phyloP scores from a whole-genome alignment of 1,139 yeast genomes.

The Debaryomyces subglobosus region DNA sequence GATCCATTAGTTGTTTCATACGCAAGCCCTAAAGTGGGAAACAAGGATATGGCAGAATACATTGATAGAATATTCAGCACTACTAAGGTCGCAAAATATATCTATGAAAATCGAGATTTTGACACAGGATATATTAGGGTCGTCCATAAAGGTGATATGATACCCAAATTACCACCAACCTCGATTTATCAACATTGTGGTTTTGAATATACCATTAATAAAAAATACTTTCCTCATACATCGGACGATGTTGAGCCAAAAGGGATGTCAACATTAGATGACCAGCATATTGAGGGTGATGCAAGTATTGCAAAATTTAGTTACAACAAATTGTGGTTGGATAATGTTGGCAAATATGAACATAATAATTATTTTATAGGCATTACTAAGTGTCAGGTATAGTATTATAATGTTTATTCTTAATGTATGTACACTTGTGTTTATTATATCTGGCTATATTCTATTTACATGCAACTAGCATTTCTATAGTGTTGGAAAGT shows the following conservation, averaged over 20 bases:
- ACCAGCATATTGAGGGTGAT: conserved; percentile 3
- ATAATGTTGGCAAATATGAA: conserved; percentile 32
- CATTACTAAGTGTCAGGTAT: conserved; percentile 35
- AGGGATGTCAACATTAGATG: conserved; percentile 12
- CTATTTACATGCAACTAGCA: conserved; percentile 42
- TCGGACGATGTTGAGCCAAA: conserved; percentile 35
- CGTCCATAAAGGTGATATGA: conserved; percentile 57
- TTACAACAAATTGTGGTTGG: conserved; percentile 24
- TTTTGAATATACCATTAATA: conserved; percentile 48
- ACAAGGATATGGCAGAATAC: conserved; percentile 50
- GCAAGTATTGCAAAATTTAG: background rate
- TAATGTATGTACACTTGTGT: background rate
- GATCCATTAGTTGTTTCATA: conserved; percentile 56
- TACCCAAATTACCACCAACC: conserved; percentile 62
- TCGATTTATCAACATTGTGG: conserved; percentile 51
- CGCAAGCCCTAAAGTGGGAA: conserved; percentile 69
- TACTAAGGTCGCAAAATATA: conserved; percentile 19
- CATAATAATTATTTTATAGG: conserved; percentile 38
- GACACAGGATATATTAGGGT: conserved; percentile 49
- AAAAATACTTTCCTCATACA: conserved; percentile 49
- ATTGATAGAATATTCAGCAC: conserved; percentile 54
- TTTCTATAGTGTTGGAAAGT: conserved; percentile 48
- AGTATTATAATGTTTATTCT: conserved; percentile 3
- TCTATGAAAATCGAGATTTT: conserved; percentile 19
- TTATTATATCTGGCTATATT: background rate